Evolutionary conservation across 2,329 filamentous ascomycete genomes (phyloP).

Genomic region (Elsinoe fawcettii): DNA sequence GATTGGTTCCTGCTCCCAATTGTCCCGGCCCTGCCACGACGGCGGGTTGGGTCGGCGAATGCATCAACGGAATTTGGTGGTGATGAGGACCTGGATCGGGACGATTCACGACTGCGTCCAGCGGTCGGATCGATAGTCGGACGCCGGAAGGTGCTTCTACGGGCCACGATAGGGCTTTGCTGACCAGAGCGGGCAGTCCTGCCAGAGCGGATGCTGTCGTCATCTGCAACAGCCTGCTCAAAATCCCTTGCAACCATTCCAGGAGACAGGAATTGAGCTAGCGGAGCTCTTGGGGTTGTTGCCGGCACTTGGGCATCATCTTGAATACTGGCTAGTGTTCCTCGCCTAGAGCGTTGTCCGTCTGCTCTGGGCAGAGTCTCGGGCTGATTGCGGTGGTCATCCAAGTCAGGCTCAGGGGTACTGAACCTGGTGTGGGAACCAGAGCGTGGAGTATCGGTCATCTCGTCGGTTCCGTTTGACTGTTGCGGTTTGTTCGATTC

Average conservation of each 20-base stretch:
- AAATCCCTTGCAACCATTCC: slow-evolving; percentile 63
- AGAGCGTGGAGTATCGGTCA: slow-evolving; percentile 56
- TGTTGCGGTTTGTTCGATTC: neutral
- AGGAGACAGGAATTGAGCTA: slow-evolving; percentile 29
- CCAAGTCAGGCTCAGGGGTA: slow-evolving; percentile 70
- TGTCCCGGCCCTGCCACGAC: slow-evolving; percentile 61
- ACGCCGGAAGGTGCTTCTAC: slow-evolving; percentile 39
- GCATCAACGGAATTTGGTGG: slow-evolving; percentile 97
- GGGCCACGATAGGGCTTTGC: slow-evolving; percentile 33
- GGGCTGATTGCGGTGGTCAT: slow-evolving; percentile 73
- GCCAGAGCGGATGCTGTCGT: slow-evolving; percentile 33
- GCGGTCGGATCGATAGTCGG: slow-evolving; percentile 12
- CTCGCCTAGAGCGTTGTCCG: slow-evolving; percentile 48
- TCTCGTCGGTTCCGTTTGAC: slow-evolving; percentile 34
- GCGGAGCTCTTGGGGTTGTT: slow-evolving; percentile 36
- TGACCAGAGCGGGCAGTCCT: neutral
- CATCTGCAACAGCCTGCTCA: slow-evolving; percentile 76
- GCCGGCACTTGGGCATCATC: slow-evolving; percentile 39
- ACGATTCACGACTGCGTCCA: slow-evolving; percentile 24
- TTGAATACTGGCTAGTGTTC: slow-evolving; percentile 63
- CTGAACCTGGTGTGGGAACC: slow-evolving; percentile 59
- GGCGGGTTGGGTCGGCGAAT: slow-evolving; percentile 82
- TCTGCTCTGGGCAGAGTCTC: slow-evolving; percentile 50
- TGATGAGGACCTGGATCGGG: slow-evolving; percentile 61
- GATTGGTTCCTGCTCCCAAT: slow-evolving; percentile 52